phyloP scores from a whole-genome alignment of 1,284 basidiomycete species.

The Naganishia cerealis region DNA sequence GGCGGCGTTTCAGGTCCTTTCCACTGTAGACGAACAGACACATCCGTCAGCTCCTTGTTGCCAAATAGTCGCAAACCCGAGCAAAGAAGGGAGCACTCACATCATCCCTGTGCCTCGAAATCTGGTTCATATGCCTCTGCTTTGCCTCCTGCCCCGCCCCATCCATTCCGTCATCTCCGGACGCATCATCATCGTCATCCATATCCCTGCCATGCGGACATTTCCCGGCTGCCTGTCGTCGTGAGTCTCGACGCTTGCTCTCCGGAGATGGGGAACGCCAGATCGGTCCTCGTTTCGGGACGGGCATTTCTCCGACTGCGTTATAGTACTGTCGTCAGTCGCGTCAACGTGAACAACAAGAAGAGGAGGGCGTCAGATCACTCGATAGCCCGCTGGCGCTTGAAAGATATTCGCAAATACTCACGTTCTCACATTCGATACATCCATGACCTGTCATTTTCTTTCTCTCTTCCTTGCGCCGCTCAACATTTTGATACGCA shows the following conservation, averaged over 20 bases:
- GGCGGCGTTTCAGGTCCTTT: slow-evolving; percentile 72
- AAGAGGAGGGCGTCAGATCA: background rate
- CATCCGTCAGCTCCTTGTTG: background rate
- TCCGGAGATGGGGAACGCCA: slow-evolving; percentile 56
- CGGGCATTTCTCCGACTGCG: slow-evolving; percentile 68
- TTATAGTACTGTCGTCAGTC: slow-evolving; percentile 68
- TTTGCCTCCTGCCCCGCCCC: slow-evolving; percentile 47
- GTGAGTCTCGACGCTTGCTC: slow-evolving; percentile 1
- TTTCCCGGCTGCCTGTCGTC: background rate
- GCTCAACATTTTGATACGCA: slow-evolving; percentile 74
- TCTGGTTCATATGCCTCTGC: slow-evolving; percentile 65
- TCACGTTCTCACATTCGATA: slow-evolving; percentile 76
- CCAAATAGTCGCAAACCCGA: background rate
- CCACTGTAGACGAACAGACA: slow-evolving; percentile 57
- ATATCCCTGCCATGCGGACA: slow-evolving; percentile 43
- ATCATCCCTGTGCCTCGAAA: slow-evolving; percentile 70
- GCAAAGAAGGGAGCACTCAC: slow-evolving; percentile 34
- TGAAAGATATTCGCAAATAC: slow-evolving; percentile 43
- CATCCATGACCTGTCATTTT: slow-evolving; percentile 75
- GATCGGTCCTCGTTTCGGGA: slow-evolving; percentile 63
- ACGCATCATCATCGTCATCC: slow-evolving; percentile 19
- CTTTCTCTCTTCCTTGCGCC: slow-evolving; percentile 65
- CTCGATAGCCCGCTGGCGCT: slow-evolving; percentile 7
- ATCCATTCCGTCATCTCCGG: slow-evolving; percentile 24
- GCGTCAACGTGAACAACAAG: background rate